These are phyloP conservation scores for Ceratocystis lukuohia DNA, from an alignment of 2,329 filamentous ascomycete species.

Conservation along the genomic window DNA sequence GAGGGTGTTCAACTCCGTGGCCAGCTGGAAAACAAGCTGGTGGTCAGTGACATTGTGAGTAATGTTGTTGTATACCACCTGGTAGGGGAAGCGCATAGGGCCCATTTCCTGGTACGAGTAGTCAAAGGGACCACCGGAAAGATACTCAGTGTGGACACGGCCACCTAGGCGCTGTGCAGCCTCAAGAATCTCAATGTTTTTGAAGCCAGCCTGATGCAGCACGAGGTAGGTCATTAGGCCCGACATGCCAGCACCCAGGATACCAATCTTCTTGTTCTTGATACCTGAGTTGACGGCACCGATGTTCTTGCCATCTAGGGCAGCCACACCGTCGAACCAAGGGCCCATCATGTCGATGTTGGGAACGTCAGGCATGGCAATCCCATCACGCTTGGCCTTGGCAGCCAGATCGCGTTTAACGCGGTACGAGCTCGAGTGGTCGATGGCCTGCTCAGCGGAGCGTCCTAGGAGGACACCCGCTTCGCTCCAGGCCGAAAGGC, in stretches of 20 bases:
- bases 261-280: conserved; percentile 47
- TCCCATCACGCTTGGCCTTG: conserved; percentile 24
- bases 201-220: conserved; percentile 40
- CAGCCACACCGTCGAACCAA: conserved; percentile 53
- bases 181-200: conserved; percentile 49
- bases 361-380: conserved; percentile 36
- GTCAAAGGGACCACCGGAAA: conserved; percentile 44
- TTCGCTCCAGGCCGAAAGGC: conserved; percentile 31
- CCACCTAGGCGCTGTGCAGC: conserved; percentile 47
- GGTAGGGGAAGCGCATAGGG: conserved; percentile 50
- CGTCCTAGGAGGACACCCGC: conserved; percentile 25
- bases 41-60: conserved; percentile 49
- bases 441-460: conserved; percentile 22
- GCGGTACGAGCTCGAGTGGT: conserved; percentile 18
- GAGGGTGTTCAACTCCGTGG: conserved; percentile 43
- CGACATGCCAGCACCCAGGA: conserved; percentile 52
- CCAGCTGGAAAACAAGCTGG: conserved; percentile 51
- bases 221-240: conserved; percentile 46
- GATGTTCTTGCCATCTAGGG: conserved; percentile 36
- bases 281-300: conserved; percentile 35
- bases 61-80: conserved; percentile 39
- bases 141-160: conserved; percentile 49
- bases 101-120: conserved; percentile 58
- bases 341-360: conserved; percentile 29
- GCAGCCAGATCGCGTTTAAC: conserved; percentile 15